Percentiles rank a stretch among this genome's conserved stretches.
Conservation (phyloP, 2,329 filamentous ascomycete species). For the Exophiala bonariae region DNA sequence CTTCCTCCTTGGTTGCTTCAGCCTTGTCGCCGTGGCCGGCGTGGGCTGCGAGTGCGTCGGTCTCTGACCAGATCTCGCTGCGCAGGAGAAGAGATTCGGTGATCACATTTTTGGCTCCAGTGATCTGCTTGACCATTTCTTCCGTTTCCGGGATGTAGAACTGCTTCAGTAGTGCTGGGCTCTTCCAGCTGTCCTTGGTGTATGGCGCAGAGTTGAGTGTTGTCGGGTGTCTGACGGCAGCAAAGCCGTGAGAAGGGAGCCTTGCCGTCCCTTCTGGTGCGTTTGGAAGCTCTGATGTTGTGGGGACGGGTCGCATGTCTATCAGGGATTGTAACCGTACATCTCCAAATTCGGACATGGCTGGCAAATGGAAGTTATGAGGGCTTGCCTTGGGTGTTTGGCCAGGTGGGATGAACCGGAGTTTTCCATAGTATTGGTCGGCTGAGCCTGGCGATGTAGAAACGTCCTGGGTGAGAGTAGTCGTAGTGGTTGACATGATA, state of each 20-base stretch:
- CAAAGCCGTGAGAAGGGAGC: slow-evolving; percentile 20
- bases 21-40: slow-evolving; percentile 18
- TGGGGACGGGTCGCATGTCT: slow-evolving; percentile 24
- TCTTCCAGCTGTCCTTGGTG: slow-evolving; percentile 24
- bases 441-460: slow-evolving; percentile 8
- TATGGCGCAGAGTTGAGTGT: slow-evolving; percentile 28
- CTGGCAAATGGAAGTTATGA: slow-evolving; percentile 25
- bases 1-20: not conserved
- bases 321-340: slow-evolving; percentile 21
- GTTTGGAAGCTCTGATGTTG: slow-evolving; percentile 10
- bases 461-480: slow-evolving; percentile 3
- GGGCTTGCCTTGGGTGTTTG: slow-evolving; percentile 18
- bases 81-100: slow-evolving; percentile 29
- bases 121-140: slow-evolving; percentile 30
- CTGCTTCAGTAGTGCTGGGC: slow-evolving; percentile 26
- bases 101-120: slow-evolving; percentile 30
- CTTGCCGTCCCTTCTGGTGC: slow-evolving; percentile 16
- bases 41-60: slow-evolving; percentile 27
- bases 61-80: slow-evolving; percentile 27
- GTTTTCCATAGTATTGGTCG: slow-evolving; percentile 22
- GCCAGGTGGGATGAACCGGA: slow-evolving; percentile 21
- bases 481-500: slow-evolving; percentile 13
- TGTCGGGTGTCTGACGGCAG: slow-evolving; percentile 22
- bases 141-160: slow-evolving; percentile 30
- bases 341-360: slow-evolving; percentile 24